These are phyloP conservation scores for Betula pendula DNA, from an alignment of 306 rosid genomes.

Conservation along the genomic window DNA sequence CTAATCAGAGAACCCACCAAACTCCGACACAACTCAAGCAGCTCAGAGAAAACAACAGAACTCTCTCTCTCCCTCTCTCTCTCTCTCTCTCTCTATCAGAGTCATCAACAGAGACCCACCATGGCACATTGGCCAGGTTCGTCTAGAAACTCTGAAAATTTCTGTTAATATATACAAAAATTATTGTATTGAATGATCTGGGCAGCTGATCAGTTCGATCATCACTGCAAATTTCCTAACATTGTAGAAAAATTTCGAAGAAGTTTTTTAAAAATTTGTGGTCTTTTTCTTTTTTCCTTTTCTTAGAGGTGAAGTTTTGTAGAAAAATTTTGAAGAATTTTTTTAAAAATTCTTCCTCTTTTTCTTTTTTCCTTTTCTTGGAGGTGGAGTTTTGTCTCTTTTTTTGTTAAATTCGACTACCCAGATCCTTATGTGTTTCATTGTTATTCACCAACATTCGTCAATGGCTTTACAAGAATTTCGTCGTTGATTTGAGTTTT, in stretches of 20 bases:
- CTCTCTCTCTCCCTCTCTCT: constrained; percentile 16
- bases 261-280: neutral
- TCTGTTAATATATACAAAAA: neutral
- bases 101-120: neutral
- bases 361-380: neutral
- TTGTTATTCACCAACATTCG: neutral
- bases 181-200: constrained; percentile 13
- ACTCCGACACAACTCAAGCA: constrained; percentile 11
- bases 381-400: neutral
- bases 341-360: too few species aligned
- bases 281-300: neutral
- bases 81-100: neutral
- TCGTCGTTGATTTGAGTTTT: neutral
- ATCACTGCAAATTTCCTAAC: neutral
- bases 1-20: neutral
- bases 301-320: neutral
- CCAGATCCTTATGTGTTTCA: constrained; percentile 6
- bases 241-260: neutral
- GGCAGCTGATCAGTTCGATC: constrained; percentile 4
- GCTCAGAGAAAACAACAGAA: constrained; percentile 3
- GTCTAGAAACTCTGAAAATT: neutral
- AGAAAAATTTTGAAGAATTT: neutral
- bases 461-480: constrained; percentile 18
- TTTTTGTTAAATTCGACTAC: neutral
- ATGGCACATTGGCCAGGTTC: constrained; percentile 31